These are phyloP conservation scores for Dictyostelium brefeldianum DNA, from an alignment of 78 protist species.

Conservation along the genomic window DNA sequence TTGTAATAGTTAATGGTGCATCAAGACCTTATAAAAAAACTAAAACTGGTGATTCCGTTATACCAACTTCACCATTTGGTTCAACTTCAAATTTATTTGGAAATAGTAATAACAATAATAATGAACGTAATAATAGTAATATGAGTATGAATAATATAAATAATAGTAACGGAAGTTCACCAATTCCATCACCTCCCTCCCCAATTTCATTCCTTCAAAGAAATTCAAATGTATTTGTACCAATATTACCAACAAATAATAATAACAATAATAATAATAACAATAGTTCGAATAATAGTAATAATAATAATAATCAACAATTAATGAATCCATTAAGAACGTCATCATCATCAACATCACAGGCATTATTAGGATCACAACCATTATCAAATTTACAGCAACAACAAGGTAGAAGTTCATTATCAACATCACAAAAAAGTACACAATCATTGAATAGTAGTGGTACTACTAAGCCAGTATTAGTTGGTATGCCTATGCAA, in stretches of 20 bases:
- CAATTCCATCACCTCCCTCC: constrained; percentile 75
- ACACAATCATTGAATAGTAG: not conserved
- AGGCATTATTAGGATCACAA: not conserved
- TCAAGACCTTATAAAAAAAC: constrained; percentile 59
- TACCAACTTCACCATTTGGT: constrained; percentile 28
- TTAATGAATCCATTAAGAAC: not conserved
- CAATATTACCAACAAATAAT: constrained; percentile 12
- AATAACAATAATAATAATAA: not conserved
- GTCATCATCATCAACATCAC: not conserved
- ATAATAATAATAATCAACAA: constrained; percentile 1
- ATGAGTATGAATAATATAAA: not conserved
- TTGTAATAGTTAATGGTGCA: too few species aligned
- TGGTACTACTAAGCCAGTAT: constrained; percentile 44
- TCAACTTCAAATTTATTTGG: not conserved
- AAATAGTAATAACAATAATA: not conserved
- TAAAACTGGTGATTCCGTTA: not conserved
- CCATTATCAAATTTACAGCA: not conserved
- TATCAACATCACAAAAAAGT: constrained; percentile 9
- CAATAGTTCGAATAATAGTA: not conserved
- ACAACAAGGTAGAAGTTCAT: not conserved
- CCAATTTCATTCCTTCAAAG: constrained; percentile 25
- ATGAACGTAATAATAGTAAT: not conserved
- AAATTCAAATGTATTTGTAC: constrained; percentile 15
- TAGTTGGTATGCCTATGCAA: constrained; percentile 32
- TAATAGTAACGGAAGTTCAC: constrained; percentile 26